phyloP scores from a whole-genome alignment of 164 flowering plant genomes.

The grape (Vitis vinifera) region DNA sequence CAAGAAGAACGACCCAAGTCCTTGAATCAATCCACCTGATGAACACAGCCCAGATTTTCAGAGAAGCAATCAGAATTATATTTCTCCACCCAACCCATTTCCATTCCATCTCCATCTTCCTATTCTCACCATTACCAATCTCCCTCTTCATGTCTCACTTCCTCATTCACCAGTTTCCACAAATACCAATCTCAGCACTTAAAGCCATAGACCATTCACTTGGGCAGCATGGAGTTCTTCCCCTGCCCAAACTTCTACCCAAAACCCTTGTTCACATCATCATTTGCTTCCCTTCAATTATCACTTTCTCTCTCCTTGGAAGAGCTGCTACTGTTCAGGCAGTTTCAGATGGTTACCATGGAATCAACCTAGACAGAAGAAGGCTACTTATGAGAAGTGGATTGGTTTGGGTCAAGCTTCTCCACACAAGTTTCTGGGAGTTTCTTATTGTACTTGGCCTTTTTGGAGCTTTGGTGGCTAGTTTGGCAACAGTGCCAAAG shows the following conservation, averaged over 20 bases:
- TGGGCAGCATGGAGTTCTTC: constrained; percentile 16
- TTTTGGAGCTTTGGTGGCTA: constrained; percentile 20
- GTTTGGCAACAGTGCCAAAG: constrained; percentile 22
- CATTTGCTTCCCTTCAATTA: constrained; percentile 34
- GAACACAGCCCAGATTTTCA: constrained; percentile 27
- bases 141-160: constrained; percentile 36
- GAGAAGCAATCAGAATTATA: constrained; percentile 38
- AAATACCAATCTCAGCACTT: constrained; percentile 19
- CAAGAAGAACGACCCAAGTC: constrained; percentile 27
- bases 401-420: constrained; percentile 37
- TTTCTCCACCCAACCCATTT: constrained; percentile 36
- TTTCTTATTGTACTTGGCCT: constrained; percentile 22
- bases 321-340: constrained; percentile 40
- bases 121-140: constrained; percentile 38
- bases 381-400: constrained; percentile 31
- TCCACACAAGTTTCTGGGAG: constrained; percentile 38
- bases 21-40: constrained; percentile 29
- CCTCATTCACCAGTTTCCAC: constrained; percentile 30
- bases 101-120: constrained; percentile 37
- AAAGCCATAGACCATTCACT: constrained; percentile 13
- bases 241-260: constrained; percentile 23
- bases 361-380: constrained; percentile 25
- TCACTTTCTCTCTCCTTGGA: constrained; percentile 41
- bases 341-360: constrained; percentile 37
- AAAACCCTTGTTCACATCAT: constrained; percentile 28